phyloP scores from a whole-genome alignment of 2,329 filamentous ascomycete species.

The Phialemoniopsis sp. region DNA sequence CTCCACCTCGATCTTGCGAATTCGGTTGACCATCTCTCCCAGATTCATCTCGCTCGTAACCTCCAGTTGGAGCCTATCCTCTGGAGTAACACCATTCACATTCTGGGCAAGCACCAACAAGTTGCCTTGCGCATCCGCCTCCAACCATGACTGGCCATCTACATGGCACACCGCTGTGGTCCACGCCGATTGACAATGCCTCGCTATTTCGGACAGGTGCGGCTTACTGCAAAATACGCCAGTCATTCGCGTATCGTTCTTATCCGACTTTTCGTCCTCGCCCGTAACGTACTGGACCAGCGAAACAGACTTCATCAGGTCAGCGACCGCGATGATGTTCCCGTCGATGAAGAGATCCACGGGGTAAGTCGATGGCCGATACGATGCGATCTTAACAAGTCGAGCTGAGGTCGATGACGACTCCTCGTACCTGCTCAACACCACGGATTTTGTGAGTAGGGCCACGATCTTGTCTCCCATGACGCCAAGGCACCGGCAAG shows the following conservation, averaged over 20 bases:
- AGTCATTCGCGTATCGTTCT: conserved; percentile 35
- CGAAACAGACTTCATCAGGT: conserved; percentile 89
- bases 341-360: conserved; percentile 73
- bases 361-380: conserved; percentile 78
- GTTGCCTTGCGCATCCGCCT: conserved; percentile 85
- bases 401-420: conserved; percentile 49
- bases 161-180: conserved; percentile 72
- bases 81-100: conserved; percentile 63
- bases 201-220: conserved; percentile 67
- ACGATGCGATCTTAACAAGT: conserved; percentile 69
- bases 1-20: conserved; percentile 68
- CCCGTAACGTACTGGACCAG: conserved; percentile 68
- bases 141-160: conserved; percentile 70
- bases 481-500: conserved; percentile 74
- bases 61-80: conserved; percentile 68
- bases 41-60: conserved; percentile 78
- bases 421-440: conserved; percentile 52
- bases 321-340: conserved; percentile 76
- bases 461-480: conserved; percentile 77
- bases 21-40: conserved; percentile 90
- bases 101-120: conserved; percentile 77
- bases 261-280: conserved; percentile 18
- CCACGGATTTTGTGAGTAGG: conserved; percentile 83
- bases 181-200: conserved; percentile 82
- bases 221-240: conserved; percentile 16